Conservation (phyloP, 306 rosid genomes). For the Vigna trinervia region DNA sequence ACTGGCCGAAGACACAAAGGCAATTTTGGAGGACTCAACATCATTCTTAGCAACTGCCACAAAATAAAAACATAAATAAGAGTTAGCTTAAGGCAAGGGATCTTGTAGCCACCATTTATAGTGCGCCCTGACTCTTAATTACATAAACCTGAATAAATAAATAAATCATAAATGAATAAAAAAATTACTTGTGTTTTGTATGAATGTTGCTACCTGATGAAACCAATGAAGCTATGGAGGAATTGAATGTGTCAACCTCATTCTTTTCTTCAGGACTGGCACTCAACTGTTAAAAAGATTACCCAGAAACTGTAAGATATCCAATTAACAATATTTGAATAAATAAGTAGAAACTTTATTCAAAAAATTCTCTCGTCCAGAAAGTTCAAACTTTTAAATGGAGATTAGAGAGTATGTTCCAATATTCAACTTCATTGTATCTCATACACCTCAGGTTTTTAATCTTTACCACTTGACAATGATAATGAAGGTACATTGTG, state of each 20-base stretch:
- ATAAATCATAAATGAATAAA: too few relatives aligned
- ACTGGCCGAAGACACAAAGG: constrained; percentile 77
- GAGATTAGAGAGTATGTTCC: constrained; percentile 19
- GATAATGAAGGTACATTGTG: constrained; percentile 17
- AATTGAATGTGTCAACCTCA: constrained; percentile 79
- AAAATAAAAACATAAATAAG: constrained; percentile 35
- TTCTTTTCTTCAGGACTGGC: constrained; percentile 82
- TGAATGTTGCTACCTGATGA: constrained; percentile 42
- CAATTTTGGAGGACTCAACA: constrained; percentile 80
- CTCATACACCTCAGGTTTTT: background rate
- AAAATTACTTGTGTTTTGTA: constrained; percentile 4
- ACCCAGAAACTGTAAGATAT: constrained; percentile 48
- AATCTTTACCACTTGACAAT: constrained; percentile 25
- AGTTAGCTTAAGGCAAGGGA: constrained; percentile 3
- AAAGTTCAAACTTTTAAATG: constrained; percentile 25
- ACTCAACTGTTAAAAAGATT: constrained; percentile 70
- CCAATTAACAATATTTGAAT: constrained; percentile 21
- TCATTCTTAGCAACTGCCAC: constrained; percentile 74
- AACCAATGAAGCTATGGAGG: constrained; percentile 80
- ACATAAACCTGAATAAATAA: background rate
- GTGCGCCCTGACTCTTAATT: background rate
- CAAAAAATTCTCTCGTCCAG: background rate
- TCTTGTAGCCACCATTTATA: background rate
- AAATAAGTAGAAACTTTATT: background rate
- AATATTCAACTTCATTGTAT: background rate